A percentile compares a stretch with the other conserved stretches of the same genome.
Conservation (phyloP, 2,329 filamentous ascomycete genomes). For the Fusarium foetens region DNA sequence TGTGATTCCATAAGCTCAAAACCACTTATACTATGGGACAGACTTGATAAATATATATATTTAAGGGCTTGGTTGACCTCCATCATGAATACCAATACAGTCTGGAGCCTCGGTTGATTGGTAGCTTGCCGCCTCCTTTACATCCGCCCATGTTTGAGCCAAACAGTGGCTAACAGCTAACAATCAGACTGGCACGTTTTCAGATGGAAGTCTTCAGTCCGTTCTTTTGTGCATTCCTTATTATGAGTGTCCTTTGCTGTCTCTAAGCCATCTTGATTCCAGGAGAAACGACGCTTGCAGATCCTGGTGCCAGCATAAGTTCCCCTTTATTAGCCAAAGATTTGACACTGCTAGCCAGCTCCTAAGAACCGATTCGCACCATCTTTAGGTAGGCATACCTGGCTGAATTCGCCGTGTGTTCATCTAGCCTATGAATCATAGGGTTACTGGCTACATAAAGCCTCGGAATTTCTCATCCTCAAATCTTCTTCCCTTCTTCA, state of each 20-base stretch:
- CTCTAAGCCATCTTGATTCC: background rate
- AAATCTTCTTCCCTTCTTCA: background rate
- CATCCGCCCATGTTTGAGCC: background rate
- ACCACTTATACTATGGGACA: background rate
- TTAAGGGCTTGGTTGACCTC: background rate
- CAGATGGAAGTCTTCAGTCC: fast-evolving
- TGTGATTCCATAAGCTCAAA: background rate
- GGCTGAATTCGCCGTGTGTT: background rate
- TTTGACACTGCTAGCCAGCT: background rate
- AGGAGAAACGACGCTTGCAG: fast-evolving
- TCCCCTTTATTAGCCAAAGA: background rate
- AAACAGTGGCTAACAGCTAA: slow-evolving; percentile 1
- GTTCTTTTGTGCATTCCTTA: fast-evolving
- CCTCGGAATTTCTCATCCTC: background rate
- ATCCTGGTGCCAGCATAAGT: background rate
- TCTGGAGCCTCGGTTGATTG: fast-evolving
- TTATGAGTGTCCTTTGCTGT: background rate
- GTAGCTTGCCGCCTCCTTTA: no score
- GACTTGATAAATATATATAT: background rate
- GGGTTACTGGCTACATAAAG: background rate
- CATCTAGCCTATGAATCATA: slow-evolving; percentile 10
- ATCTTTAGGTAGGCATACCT: fast-evolving
- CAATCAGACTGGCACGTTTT: fast-evolving
- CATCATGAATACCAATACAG: background rate
- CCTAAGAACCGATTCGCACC: background rate